phyloP scores from a whole-genome alignment of 805 yeast genomes.

The Lachancea quebecensis region DNA sequence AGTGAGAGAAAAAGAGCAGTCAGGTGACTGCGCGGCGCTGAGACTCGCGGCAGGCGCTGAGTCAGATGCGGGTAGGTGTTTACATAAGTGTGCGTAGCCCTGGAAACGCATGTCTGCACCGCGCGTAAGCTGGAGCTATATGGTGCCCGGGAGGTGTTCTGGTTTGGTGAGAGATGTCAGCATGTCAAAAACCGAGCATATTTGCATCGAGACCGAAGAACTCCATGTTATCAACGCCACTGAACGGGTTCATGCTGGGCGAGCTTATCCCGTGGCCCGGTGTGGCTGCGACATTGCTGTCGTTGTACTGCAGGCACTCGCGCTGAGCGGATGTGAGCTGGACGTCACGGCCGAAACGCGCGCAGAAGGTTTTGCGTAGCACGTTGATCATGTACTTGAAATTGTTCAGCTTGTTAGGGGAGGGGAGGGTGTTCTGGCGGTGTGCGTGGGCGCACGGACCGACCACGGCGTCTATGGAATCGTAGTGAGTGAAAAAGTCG shows the following conservation, averaged over 20 bases:
- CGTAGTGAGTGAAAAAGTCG: not conserved
- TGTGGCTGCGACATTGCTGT: too few relatives aligned
- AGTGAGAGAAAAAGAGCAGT: too few relatives aligned
- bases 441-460: too few relatives aligned
- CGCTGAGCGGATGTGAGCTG: not conserved
- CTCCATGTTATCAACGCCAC: not conserved
- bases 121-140: too few relatives aligned
- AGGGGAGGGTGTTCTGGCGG: too few relatives aligned
- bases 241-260: not conserved
- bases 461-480: too few relatives aligned
- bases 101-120: too few relatives aligned
- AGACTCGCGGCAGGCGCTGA: not conserved
- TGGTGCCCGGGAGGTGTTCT: too few relatives aligned
- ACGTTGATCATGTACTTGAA: constrained; percentile 7
- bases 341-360: not conserved
- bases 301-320: too few relatives aligned
- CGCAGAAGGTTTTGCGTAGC: constrained; percentile 2
- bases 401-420: not conserved
- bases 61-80: not conserved
- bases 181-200: not conserved
- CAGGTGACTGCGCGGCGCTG: too few relatives aligned
- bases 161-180: too few relatives aligned
- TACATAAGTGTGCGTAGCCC: not conserved
- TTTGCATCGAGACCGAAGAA: not conserved
- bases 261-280: too few relatives aligned